Conservation (phyloP, 495 filamentous ascomycete species). For the Pyrenopolyporus hunteri region DNA sequence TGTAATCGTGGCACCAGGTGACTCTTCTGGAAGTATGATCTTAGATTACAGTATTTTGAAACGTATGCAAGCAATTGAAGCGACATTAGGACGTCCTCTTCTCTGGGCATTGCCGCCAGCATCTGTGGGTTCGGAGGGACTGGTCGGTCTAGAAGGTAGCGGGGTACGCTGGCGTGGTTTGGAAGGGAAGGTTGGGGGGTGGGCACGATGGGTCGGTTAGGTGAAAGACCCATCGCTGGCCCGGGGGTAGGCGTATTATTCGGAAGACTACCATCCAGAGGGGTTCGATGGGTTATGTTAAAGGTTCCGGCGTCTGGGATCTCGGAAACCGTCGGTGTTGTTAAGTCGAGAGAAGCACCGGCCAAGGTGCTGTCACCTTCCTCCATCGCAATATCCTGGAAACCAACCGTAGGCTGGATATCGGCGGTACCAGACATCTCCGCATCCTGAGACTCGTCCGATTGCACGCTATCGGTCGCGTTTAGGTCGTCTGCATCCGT, state of each 20-base stretch:
- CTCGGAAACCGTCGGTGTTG: slow-evolving; percentile 79
- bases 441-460: slow-evolving; percentile 66
- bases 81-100: slow-evolving; percentile 97
- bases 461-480: slow-evolving; percentile 72
- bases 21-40: slow-evolving; percentile 92
- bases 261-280: slow-evolving; percentile 86
- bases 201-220: slow-evolving; percentile 75
- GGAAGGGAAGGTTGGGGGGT: slow-evolving; percentile 72
- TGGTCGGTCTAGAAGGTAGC: slow-evolving; percentile 75
- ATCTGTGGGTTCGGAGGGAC: slow-evolving; percentile 69
- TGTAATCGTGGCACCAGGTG: slow-evolving; percentile 93
- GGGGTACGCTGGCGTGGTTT: slow-evolving; percentile 64
- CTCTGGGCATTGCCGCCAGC: slow-evolving; percentile 86
- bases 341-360: slow-evolving; percentile 72
- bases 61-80: slow-evolving; percentile 97
- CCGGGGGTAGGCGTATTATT: slow-evolving; percentile 62
- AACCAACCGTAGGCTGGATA: slow-evolving; percentile 77
- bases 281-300: slow-evolving; percentile 91
- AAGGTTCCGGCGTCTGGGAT: slow-evolving; percentile 86
- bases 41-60: slow-evolving; percentile 96
- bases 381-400: slow-evolving; percentile 77
- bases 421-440: slow-evolving; percentile 77
- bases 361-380: slow-evolving; percentile 81
- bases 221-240: slow-evolving; percentile 74
- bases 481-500: slow-evolving; percentile 87